A percentile compares a stretch with the other conserved stretches of the same genome.
These are phyloP conservation scores for Termitomyces titanicus DNA, from an alignment of 768 basidiomycete genomes.

Conservation along the genomic window DNA sequence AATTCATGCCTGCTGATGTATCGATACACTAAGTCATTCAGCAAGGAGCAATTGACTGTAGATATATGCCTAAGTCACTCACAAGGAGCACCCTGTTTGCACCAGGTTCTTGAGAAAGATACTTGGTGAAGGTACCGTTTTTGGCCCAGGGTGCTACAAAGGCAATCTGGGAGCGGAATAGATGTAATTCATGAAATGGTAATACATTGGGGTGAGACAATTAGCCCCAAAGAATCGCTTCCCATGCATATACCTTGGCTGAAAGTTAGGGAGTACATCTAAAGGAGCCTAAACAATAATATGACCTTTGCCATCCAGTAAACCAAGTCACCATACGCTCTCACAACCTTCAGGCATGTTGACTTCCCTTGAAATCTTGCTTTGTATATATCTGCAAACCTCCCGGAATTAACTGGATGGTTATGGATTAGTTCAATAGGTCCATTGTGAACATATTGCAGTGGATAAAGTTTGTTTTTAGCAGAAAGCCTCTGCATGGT, in stretches of 20 bases:
- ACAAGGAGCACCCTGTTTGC: slow-evolving; percentile 27
- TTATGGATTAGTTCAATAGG: neutral
- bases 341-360: slow-evolving; percentile 7
- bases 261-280: neutral
- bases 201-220: slow-evolving; percentile 25
- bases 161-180: slow-evolving; percentile 15
- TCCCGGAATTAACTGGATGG: neutral
- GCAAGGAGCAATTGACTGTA: too few relatives aligned
- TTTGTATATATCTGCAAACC: neutral
- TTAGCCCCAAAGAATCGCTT: slow-evolving; percentile 24
- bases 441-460: neutral
- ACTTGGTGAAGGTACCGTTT: slow-evolving; percentile 22
- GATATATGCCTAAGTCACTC: slow-evolving; percentile 2
- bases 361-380: neutral
- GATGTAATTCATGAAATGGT: slow-evolving; percentile 26
- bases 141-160: slow-evolving; percentile 30
- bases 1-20: slow-evolving; percentile 21
- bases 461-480: slow-evolving; percentile 6
- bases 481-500: slow-evolving; percentile 5
- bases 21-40: slow-evolving; percentile 13
- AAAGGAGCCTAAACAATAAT: neutral
- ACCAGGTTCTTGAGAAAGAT: slow-evolving; percentile 21
- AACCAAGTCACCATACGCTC: neutral
- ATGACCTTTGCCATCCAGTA: neutral
- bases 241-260: slow-evolving; percentile 7